Conservation (phyloP, 2,329 filamentous ascomycete genomes). For the Penicillium freii region DNA sequence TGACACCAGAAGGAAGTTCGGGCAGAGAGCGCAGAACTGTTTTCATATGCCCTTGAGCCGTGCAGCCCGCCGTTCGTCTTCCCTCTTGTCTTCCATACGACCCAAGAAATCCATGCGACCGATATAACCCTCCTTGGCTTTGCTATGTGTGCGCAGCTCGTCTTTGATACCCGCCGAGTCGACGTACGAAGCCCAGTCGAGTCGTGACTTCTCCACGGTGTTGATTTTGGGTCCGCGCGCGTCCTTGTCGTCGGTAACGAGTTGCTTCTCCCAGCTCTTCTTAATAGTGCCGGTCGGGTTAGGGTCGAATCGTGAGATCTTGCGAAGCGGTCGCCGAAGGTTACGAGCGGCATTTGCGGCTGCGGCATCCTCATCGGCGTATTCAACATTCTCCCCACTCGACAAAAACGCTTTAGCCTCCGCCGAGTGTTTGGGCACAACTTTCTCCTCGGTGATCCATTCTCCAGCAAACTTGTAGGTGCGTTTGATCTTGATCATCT, state of each 20-base stretch:
- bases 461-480: conserved; percentile 60
- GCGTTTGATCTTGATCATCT: conserved; percentile 55
- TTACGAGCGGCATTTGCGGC: conserved; percentile 22
- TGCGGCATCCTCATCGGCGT: conserved; percentile 25
- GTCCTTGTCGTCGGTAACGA: conserved; percentile 27
- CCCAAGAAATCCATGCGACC: conserved; percentile 62
- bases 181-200: conserved; percentile 65
- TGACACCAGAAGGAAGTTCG: no score
- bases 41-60: conserved; percentile 45
- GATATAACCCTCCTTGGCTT: conserved; percentile 61
- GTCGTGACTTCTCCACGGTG: conserved; percentile 63
- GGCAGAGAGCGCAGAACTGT: background rate
- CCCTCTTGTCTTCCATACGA: conserved; percentile 55
- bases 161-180: conserved; percentile 60
- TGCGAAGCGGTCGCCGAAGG: conserved; percentile 42
- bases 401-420: conserved; percentile 56
- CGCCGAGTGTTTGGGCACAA: conserved; percentile 53
- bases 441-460: conserved; percentile 53
- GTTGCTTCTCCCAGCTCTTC: conserved; percentile 45
- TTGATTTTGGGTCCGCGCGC: conserved; percentile 60
- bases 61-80: conserved; percentile 55
- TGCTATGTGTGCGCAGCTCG: conserved; percentile 60
- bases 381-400: conserved; percentile 39
- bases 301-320: conserved; percentile 48
- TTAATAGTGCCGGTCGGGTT: conserved; percentile 45